A percentile compares a stretch with the other conserved stretches of the same genome.
Conservation (phyloP, 768 basidiomycete genomes). For the Lentinula lateritia region DNA sequence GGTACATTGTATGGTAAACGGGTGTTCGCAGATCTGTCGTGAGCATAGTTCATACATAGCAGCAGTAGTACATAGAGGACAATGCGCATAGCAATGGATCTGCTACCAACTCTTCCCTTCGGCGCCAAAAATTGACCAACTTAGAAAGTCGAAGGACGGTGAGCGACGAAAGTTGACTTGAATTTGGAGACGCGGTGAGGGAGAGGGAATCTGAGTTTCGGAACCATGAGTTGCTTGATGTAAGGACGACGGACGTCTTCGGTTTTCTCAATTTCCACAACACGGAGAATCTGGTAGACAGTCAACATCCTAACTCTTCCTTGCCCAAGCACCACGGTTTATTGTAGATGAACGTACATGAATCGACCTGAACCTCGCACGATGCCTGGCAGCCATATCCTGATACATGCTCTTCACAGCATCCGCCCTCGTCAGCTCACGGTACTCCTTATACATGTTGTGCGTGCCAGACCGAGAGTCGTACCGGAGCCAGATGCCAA, state of each 20-base stretch:
- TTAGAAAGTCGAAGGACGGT: slow-evolving; percentile 72
- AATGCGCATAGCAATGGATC: not conserved
- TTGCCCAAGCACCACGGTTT: no score
- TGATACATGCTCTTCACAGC: slow-evolving; percentile 97
- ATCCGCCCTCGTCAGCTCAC: slow-evolving; percentile 89
- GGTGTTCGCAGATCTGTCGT: no score
- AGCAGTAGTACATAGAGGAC: not conserved
- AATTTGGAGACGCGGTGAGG: slow-evolving; percentile 82
- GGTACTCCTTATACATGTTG: slow-evolving; percentile 99
- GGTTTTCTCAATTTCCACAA: slow-evolving; percentile 90
- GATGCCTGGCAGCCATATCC: slow-evolving; percentile 99
- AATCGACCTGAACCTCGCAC: slow-evolving; percentile 98
- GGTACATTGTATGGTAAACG: no score
- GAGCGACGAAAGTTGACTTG: slow-evolving; percentile 76
- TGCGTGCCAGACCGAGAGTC: slow-evolving; percentile 99
- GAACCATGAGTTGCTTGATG: slow-evolving; percentile 92
- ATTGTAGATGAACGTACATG: slow-evolving; percentile 54
- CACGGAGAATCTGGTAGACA: slow-evolving; percentile 81
- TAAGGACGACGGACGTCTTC: slow-evolving; percentile 93
- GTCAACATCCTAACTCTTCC: not conserved
- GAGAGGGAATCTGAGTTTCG: slow-evolving; percentile 94
- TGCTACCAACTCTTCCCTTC: not conserved
- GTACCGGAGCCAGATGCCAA: slow-evolving; percentile 99
- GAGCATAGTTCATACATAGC: no score
- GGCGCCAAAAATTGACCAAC: not conserved